Evolutionary conservation across 345 rosid species (phyloP).

Genomic region (Orychophragmus violaceus): DNA sequence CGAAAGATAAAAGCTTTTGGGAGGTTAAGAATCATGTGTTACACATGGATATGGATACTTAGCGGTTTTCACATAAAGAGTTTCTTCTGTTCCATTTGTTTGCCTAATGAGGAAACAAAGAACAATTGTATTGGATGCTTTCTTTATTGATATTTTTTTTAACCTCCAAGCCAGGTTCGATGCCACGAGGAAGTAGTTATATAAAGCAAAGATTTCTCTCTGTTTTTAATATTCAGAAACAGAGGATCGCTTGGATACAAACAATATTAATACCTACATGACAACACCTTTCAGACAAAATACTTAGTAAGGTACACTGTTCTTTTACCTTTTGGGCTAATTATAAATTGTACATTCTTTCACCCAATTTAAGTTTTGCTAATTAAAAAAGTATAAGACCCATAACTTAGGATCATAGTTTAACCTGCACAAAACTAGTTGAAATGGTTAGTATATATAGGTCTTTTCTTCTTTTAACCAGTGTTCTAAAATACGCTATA

Average conservation of each 20-base stretch:
- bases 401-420: not conserved
- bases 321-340: not conserved
- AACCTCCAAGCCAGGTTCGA: not conserved
- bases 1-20: not conserved
- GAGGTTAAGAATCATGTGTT: not conserved
- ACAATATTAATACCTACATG: not conserved
- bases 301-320: constrained; percentile 7
- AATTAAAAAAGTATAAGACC: not conserved
- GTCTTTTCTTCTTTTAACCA: not conserved
- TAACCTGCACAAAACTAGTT: not conserved
- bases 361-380: not conserved
- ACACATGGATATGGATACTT: constrained; percentile 20
- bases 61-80: not conserved
- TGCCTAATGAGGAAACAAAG: constrained; percentile 5
- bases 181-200: not conserved
- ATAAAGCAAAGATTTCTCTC: not conserved
- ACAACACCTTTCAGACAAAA: not conserved
- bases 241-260: not conserved
- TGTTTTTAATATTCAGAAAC: constrained; percentile 1
- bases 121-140: not conserved
- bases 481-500: no score
- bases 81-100: not conserved
- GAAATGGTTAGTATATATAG: not conserved
- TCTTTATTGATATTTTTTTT: not conserved
- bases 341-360: not conserved